Evolutionary conservation across 805 yeast genomes (phyloP).

Genomic region (Candida boidinii): DNA sequence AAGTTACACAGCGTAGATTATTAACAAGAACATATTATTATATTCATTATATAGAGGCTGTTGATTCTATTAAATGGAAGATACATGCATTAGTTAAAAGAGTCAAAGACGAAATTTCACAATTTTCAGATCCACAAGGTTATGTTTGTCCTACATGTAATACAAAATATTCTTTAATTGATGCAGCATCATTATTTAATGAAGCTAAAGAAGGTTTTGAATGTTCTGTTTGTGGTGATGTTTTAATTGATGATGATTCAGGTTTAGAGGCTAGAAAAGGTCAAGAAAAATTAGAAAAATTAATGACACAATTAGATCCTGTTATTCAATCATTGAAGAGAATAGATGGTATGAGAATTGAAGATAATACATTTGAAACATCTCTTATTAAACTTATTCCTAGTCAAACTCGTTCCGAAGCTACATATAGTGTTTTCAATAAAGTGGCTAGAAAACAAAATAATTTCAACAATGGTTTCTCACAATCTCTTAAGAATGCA

Average conservation of each 20-base stretch:
- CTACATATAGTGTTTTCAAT: slow-evolving; percentile 59
- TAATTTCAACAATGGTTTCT: slow-evolving; percentile 14
- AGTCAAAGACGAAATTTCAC: slow-evolving; percentile 75
- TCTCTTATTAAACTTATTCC: slow-evolving; percentile 80
- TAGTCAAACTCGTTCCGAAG: slow-evolving; percentile 60
- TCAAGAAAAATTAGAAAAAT: slow-evolving; percentile 70
- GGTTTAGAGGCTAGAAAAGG: slow-evolving; percentile 72
- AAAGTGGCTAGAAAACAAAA: slow-evolving; percentile 18
- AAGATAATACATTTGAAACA: slow-evolving; percentile 84
- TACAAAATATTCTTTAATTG: slow-evolving; percentile 74
- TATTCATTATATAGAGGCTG: slow-evolving; percentile 85
- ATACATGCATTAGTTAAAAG: slow-evolving; percentile 76
- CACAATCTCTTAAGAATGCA: slow-evolving; percentile 24
- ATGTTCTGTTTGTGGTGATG: slow-evolving; percentile 77
- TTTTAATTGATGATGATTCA: slow-evolving; percentile 80
- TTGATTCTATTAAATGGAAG: slow-evolving; percentile 95
- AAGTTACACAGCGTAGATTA: slow-evolving; percentile 54
- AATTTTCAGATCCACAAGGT: slow-evolving; percentile 87
- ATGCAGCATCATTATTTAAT: slow-evolving; percentile 74
- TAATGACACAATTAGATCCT: slow-evolving; percentile 88
- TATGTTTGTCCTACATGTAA: slow-evolving; percentile 84
- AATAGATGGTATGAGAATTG: slow-evolving; percentile 70
- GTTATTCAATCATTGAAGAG: slow-evolving; percentile 74
- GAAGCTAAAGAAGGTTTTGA: slow-evolving; percentile 74
- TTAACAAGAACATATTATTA: slow-evolving; percentile 71